Base-by-base conservation (phyloP, 768 basidiomycete genomes). In the Peribolospora kevripleyi region DNA sequence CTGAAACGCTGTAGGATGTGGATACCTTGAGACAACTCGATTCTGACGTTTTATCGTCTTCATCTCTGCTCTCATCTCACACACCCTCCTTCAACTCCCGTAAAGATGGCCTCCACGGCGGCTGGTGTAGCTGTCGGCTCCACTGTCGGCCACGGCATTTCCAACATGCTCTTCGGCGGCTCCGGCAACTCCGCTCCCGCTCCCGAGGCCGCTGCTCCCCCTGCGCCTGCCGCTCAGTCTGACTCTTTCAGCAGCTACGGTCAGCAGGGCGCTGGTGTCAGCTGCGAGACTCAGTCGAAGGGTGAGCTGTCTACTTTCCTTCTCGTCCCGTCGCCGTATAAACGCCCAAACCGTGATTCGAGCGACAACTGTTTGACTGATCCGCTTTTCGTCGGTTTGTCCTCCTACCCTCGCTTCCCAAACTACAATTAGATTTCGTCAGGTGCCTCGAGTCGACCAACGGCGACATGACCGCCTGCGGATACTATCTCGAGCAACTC, bases 81-180 rank as follows among this genome's bases (percentile, higher is more conserved):
- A 25, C 25, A 25, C 25, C 42, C 47, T 50, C 11, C 8, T 5
- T 37, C 9, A 10, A 14, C n/a, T 4, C 54, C 7, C 39, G 2
- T 42, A n/a, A 55, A 62, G 58, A 64, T 65, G 53, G 58, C 59
- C 41, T 60, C 61, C 11, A 63, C 86, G 5, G 86, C 85, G 38
- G 86, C 85, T 58, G 83, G 82, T 55, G 85, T 90, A 51, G 87
- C 85, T 5, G 71, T 84, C 51, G 87, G 86, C 37, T 86, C 83
- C 6, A 80, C 79, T 55, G 76, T 91, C 59, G 86, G 85, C 48
- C 86, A 91, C 65, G 86, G 86, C n/a, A 65, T 91, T 59, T 85
- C 83, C 46, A 75, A 68, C 67, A 85, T 88, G 84, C 76, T 90
- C 57, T 91, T 88, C 61, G 87, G 86, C 50, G 78, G 82, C 56